Evolutionary conservation across 1,284 basidiomycete species (phyloP), one percentile per base, ranked within the genome.

Genomic region (Cryptococcus neoformans): DNA sequence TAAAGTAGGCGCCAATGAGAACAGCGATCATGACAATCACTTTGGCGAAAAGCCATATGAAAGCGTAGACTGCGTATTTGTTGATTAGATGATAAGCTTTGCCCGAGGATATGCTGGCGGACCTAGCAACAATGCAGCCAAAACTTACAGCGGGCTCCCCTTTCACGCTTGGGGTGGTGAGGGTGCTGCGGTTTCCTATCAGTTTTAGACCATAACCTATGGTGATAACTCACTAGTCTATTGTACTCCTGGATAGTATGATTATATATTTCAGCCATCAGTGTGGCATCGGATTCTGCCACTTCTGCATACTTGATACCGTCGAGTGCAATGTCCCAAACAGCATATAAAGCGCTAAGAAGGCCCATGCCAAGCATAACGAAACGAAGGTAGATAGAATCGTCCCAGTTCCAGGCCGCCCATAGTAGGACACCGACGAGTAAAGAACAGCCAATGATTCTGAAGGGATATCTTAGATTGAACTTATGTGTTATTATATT

Each of bases 361-460:
- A 60, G 49, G 10, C 70, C 70, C 45, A 70, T 63, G 51, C 64
- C 65, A 28, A 72, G 62, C 53, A 72, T 65, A 17, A 66, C 52
- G 49, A 68, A 70, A 21, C 70, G 67, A 10, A 72, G 57, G 16
- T 42, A 62, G 38, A 68, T 63, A 21, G 70, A 70, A 45, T 72
- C 70, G 53, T 62, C 58, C 45, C 64, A 55, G 36, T 60, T 60
- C 70, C 70, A 72, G 1, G 60, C 45, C 14, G 62, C 40, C 41
- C 17, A 49, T 1, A 65, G 39, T 28, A 67, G 34, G 3, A 54
- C 28, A 16, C 44, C 51, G 35, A 68, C 57, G 14, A 56, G 14
- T 1, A 61, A 10, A 2, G 53, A 61, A 41, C 59, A 61, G 9
- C 34, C 49, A 16, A 58, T 56, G 36, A 61, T 67, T 6, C 66